phyloP scores from a whole-genome alignment of 345 rosid species.

The Corymbia maculata region DNA sequence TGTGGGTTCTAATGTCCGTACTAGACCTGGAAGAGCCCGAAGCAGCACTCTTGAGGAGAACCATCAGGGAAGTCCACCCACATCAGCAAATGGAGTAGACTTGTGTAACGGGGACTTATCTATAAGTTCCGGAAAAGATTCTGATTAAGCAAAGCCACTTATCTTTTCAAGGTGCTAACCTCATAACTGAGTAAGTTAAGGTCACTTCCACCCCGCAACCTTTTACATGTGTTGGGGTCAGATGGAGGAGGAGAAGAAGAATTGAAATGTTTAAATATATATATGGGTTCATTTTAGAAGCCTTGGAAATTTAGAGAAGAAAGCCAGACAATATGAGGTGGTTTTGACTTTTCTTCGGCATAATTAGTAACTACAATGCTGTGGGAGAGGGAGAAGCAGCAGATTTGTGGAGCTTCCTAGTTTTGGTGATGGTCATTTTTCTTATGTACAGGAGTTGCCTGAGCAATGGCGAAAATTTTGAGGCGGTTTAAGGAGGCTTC shows the following conservation, averaged over 20 bases:
- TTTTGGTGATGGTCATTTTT: conserved; percentile 14
- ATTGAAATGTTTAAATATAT: not conserved
- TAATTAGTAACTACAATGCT: not conserved
- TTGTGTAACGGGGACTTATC: conserved; percentile 16
- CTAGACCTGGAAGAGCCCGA: conserved; percentile 35
- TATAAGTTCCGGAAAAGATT: conserved; percentile 24
- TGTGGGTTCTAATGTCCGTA: conserved; percentile 43
- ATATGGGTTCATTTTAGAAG: not conserved
- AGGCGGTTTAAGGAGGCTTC: conserved; percentile 1
- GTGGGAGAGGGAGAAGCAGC: not conserved
- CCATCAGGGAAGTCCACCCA: conserved; percentile 14
- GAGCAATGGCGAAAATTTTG: conserved; percentile 2
- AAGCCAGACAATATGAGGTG: not conserved
- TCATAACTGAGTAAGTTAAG: not conserved
- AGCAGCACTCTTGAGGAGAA: conserved; percentile 13
- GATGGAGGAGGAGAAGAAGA: not conserved
- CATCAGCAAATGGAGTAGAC: conserved; percentile 18
- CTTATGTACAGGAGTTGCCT: conserved; percentile 5
- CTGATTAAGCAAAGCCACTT: conserved; percentile 12
- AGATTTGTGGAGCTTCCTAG: conserved; percentile 23
- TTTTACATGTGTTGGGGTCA: not conserved
- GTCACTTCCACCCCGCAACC: conserved; percentile 2
- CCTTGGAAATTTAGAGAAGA: not conserved
- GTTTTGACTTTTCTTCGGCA: not conserved
- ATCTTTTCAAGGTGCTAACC: conserved; percentile 15